Conservation (phyloP, 169 alveolate genomes). For the Cryptosporidium xiaoi region DNA sequence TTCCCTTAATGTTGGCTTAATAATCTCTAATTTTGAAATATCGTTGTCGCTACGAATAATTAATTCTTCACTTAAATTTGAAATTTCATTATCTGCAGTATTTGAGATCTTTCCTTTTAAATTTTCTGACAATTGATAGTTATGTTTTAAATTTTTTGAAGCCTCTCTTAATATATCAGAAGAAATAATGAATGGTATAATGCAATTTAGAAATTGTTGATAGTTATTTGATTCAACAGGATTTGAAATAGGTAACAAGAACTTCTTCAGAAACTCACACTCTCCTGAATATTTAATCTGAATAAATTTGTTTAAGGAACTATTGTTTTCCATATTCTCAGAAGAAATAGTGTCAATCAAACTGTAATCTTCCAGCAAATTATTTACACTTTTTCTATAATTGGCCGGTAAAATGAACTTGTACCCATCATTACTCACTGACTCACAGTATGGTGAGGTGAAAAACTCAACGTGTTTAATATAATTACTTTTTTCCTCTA, state of each 20-base stretch:
- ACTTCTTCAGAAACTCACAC: slow-evolving; percentile 45
- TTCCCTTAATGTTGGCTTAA: slow-evolving; percentile 13
- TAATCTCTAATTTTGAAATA: not conserved
- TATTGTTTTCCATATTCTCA: not conserved
- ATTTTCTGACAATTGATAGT: slow-evolving; percentile 5
- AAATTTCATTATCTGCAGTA: not conserved
- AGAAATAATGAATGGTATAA: slow-evolving; percentile 53
- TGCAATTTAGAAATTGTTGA: slow-evolving; percentile 58
- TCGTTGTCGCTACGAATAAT: not conserved
- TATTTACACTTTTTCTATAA: slow-evolving; percentile 17
- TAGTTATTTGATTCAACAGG: slow-evolving; percentile 51
- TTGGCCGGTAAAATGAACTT: slow-evolving; percentile 35
- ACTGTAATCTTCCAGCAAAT: not conserved
- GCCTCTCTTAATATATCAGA: slow-evolving; percentile 36
- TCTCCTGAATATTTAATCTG: slow-evolving; percentile 47
- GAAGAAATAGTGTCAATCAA: not conserved
- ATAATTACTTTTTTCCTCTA: slow-evolving; percentile 3
- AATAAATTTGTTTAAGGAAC: slow-evolving; percentile 31
- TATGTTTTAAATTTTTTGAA: slow-evolving; percentile 12
- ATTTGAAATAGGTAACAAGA: slow-evolving; percentile 34
- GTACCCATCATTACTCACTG: slow-evolving; percentile 2
- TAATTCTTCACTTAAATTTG: not conserved
- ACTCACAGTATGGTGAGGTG: slow-evolving; percentile 2
- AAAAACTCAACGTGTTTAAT: not conserved
- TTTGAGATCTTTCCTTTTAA: not conserved